phyloP scores from a whole-genome alignment of 2,329 filamentous ascomycete genomes.

The Fusarium miscanthi region DNA sequence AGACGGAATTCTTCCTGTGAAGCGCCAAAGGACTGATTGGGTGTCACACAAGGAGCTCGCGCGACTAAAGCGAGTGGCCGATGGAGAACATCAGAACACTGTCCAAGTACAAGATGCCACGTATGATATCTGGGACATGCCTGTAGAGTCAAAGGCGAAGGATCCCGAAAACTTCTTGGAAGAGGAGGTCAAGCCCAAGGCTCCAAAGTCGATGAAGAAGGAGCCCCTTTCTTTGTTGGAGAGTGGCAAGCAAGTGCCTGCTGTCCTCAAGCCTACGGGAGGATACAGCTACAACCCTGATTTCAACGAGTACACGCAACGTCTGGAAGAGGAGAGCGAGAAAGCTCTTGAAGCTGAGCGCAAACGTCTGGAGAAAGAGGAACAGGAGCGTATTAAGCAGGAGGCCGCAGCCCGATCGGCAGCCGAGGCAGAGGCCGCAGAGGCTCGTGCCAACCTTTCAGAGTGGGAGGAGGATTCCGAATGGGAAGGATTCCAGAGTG shows the following conservation, averaged over 20 bases:
- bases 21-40: conserved; percentile 81
- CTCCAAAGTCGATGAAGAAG: conserved; percentile 79
- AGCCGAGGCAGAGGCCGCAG: conserved; percentile 79
- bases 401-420: conserved; percentile 77
- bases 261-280: conserved; percentile 81
- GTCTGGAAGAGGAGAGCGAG: conserved; percentile 78
- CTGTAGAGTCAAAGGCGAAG: conserved; percentile 53
- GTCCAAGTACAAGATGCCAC: conserved; percentile 69
- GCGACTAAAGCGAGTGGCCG: conserved; percentile 81
- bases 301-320: conserved; percentile 85
- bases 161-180: conserved; percentile 69
- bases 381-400: conserved; percentile 72
- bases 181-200: conserved; percentile 72
- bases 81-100: conserved; percentile 71
- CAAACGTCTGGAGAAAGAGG: conserved; percentile 74
- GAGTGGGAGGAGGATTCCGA: conserved; percentile 89
- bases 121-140: conserved; percentile 82
- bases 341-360: conserved; percentile 84
- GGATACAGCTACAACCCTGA: conserved; percentile 94
- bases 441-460: conserved; percentile 71
- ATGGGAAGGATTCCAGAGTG: conserved; percentile 91
- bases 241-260: conserved; percentile 81
- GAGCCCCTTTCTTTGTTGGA: conserved; percentile 85
- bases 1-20: conserved; percentile 78
- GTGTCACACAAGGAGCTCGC: conserved; percentile 87